These are phyloP conservation scores for Lentinula boryana DNA, from an alignment of 768 basidiomycete species.

Conservation along the genomic window DNA sequence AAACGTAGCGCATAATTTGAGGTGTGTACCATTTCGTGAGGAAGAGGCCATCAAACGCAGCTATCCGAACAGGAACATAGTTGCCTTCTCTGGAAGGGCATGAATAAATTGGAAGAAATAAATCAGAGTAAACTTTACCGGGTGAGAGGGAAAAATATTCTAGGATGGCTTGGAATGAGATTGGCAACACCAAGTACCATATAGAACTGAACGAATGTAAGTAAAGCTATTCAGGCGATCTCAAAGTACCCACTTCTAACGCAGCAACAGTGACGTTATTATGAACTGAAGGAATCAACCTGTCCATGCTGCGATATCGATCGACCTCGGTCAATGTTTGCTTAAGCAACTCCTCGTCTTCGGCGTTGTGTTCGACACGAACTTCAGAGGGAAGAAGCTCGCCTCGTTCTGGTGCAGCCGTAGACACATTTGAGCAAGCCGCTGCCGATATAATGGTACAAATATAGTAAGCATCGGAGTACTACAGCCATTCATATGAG, in stretches of 20 bases:
- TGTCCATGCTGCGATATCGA: slow-evolving; percentile 91
- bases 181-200: slow-evolving; percentile 71
- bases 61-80: slow-evolving; percentile 83
- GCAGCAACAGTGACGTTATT: slow-evolving; percentile 91
- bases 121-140: slow-evolving; percentile 43
- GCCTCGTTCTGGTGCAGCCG: slow-evolving; percentile 72
- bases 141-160: slow-evolving; percentile 82
- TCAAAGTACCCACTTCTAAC: slow-evolving; percentile 62
- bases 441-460: slow-evolving; percentile 80
- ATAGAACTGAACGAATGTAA: slow-evolving; percentile 52
- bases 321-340: slow-evolving; percentile 79
- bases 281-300: slow-evolving; percentile 89
- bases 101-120: slow-evolving; percentile 8
- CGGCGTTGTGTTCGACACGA: slow-evolving; percentile 56
- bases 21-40: slow-evolving; percentile 84
- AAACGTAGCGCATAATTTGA: slow-evolving; percentile 80
- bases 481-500: slow-evolving; percentile 37
- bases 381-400: slow-evolving; percentile 69
- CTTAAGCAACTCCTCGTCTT: slow-evolving; percentile 66
- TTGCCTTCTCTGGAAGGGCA: slow-evolving; percentile 76
- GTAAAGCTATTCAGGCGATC: background rate
- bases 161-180: slow-evolving; percentile 70
- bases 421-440: slow-evolving; percentile 73
- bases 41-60: slow-evolving; percentile 93
- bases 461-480: slow-evolving; percentile 87